phyloP scores from a whole-genome alignment of 2,329 filamentous ascomycete species.

The Geosmithia flava region DNA sequence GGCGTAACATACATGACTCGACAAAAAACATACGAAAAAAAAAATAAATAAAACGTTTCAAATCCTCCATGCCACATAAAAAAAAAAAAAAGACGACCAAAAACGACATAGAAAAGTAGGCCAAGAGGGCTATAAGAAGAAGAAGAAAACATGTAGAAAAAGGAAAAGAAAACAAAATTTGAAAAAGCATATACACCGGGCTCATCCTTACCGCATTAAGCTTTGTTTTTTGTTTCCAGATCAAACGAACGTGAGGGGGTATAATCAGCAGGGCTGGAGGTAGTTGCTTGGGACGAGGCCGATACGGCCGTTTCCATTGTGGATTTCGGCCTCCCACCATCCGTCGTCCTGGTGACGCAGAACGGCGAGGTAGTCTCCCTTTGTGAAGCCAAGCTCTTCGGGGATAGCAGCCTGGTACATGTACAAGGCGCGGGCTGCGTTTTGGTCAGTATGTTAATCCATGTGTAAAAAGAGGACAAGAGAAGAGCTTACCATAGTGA shows the following conservation, averaged over 20 bases:
- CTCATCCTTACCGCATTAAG: background rate
- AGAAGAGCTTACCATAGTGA: constrained; percentile 70
- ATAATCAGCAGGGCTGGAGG: constrained; percentile 35
- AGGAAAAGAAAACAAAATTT: background rate
- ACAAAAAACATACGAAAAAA: background rate
- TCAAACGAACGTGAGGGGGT: constrained; percentile 3
- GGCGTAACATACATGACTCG: background rate
- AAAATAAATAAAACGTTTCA: background rate
- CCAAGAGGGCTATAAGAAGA: no score
- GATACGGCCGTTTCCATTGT: constrained; percentile 47
- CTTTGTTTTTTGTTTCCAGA: background rate
- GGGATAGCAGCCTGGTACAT: constrained; percentile 90
- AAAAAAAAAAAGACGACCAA: background rate
- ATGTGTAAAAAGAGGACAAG: background rate
- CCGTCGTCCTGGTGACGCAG: constrained; percentile 90
- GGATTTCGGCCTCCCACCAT: constrained; percentile 98
- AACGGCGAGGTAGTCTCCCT: constrained; percentile 84
- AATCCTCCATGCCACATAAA: background rate
- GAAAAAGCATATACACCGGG: background rate
- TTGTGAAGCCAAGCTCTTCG: constrained; percentile 83
- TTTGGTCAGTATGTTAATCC: background rate
- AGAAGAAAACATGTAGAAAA: background rate
- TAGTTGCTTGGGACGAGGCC: constrained; percentile 60
- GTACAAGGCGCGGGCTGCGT: constrained; percentile 78
- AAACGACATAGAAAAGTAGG: background rate